A percentile compares a stretch with the other conserved stretches of the same genome.
Conservation (phyloP, 2,329 filamentous ascomycete species). For the Reticulascus tulasneorum region DNA sequence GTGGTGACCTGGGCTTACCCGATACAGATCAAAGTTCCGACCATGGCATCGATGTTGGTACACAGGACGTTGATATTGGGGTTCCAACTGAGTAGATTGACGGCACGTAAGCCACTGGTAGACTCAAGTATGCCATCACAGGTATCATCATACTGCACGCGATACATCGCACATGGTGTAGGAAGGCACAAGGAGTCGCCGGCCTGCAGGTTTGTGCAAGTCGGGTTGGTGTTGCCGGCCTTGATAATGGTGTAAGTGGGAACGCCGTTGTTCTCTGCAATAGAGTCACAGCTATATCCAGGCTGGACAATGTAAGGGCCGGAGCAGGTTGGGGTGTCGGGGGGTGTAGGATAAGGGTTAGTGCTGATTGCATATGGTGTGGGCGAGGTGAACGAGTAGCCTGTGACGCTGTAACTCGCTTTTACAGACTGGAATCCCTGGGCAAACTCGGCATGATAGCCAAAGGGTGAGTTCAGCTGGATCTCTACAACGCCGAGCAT, state of each 20-base stretch:
- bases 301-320: background rate
- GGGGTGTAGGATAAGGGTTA: background rate
- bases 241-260: background rate
- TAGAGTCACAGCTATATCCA: background rate
- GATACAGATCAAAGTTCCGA: background rate
- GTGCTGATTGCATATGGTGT: background rate
- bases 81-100: background rate
- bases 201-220: background rate
- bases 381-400: background rate
- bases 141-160: background rate
- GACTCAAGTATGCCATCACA: background rate
- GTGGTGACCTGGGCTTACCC: no score
- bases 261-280: background rate
- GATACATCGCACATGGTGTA: background rate
- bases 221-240: background rate
- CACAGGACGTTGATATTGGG: background rate
- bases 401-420: background rate
- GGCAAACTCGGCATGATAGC: background rate
- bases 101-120: background rate
- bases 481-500: background rate
- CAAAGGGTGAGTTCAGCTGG: conserved; percentile 1
- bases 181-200: background rate
- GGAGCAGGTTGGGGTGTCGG: background rate
- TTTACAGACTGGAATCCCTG: background rate
- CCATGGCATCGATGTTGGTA: background rate